A percentile compares a stretch with the other conserved stretches of the same genome.
Conservation (phyloP, 225 moss, liverwort and hornwort genomes). For the Pleurozium schreberi region DNA sequence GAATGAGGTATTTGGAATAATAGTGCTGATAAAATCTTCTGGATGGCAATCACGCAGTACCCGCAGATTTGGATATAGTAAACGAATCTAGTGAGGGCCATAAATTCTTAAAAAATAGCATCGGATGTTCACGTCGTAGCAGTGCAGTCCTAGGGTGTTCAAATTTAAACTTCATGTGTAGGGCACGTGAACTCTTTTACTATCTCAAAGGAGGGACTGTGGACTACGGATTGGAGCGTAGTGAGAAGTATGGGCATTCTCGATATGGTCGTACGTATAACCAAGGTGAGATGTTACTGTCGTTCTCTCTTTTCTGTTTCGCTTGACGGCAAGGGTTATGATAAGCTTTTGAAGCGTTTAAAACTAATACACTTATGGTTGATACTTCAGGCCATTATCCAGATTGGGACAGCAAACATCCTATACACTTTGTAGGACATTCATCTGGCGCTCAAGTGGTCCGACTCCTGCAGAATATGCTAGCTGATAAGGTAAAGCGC, state of each 20-base stretch:
- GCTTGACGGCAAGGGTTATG: not conserved
- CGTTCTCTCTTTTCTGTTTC: not conserved
- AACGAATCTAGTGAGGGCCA: not conserved
- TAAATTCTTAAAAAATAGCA: not conserved
- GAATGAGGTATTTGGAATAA: not conserved
- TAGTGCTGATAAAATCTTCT: not conserved
- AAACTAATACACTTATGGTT: not conserved
- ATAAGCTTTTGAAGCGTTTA: not conserved
- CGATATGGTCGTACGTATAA: slow-evolving; percentile 52
- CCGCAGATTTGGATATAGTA: not conserved
- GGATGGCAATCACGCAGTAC: not conserved
- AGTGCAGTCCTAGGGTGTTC: not conserved
- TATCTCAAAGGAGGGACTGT: slow-evolving; percentile 84
- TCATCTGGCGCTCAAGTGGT: slow-evolving; percentile 81
- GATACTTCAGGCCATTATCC: slow-evolving; percentile 52
- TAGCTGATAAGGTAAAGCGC: slow-evolving; percentile 63
- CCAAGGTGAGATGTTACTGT: slow-evolving; percentile 6
- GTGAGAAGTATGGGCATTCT: slow-evolving; percentile 50
- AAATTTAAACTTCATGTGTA: not conserved
- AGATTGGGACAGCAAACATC: slow-evolving; percentile 70
- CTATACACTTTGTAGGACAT: slow-evolving; percentile 78
- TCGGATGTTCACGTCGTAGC: not conserved
- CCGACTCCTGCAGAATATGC: slow-evolving; percentile 60
- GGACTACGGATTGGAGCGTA: slow-evolving; percentile 56
- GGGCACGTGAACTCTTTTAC: slow-evolving; percentile 71